Percentiles rank a stretch among this genome's conserved stretches.
Evolutionary conservation across 169 alveolate species (phyloP).

Genomic region (Plasmodium coatneyi): DNA sequence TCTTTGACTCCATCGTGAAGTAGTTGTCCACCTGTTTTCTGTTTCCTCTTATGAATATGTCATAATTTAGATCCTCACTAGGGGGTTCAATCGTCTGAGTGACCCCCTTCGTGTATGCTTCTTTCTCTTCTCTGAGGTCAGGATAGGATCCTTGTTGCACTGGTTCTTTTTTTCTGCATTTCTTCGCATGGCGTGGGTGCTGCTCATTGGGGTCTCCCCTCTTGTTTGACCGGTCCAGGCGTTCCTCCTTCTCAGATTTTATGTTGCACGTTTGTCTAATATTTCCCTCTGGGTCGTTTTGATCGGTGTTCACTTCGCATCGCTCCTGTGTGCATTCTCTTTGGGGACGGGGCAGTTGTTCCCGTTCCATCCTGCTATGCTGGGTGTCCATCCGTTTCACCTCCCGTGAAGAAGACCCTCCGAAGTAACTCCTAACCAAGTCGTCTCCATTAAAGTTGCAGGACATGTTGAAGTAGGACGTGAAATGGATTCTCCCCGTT

Average conservation of each 20-base stretch:
- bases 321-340: neutral
- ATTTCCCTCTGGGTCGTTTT: neutral
- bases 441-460: conserved; percentile 21
- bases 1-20: conserved; percentile 7
- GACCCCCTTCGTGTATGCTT: neutral
- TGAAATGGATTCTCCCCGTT: conserved; percentile 51
- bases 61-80: conserved; percentile 47
- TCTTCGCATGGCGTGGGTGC: neutral
- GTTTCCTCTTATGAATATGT: conserved; percentile 30
- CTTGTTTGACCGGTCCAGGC: neutral
- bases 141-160: neutral
- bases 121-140: neutral
- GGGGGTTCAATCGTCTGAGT: neutral
- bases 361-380: neutral
- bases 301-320: neutral
- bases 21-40: neutral
- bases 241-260: neutral
- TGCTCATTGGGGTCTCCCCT: neutral
- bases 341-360: neutral
- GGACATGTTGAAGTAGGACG: conserved; percentile 48
- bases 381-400: neutral
- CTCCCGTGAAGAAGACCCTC: neutral
- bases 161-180: neutral
- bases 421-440: neutral
- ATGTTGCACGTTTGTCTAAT: neutral